Conservation (phyloP, 148 eudicot species). For the Dysphania ambrosioides region DNA sequence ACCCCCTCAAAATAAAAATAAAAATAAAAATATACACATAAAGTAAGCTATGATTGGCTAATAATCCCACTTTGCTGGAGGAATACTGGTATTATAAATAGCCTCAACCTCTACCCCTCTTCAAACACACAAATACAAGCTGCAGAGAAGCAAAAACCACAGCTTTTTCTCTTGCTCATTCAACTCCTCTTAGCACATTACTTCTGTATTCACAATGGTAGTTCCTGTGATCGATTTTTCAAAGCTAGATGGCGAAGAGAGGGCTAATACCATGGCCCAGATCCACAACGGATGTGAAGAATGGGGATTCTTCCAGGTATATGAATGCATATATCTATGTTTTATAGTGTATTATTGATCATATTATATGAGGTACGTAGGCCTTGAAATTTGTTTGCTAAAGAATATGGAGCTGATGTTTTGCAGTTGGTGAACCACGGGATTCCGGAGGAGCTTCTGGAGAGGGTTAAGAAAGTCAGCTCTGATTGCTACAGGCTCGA, state of each 20-base stretch:
- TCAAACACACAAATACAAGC: conserved; percentile 14
- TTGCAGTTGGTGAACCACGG: conserved; percentile 87
- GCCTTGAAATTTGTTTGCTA: not conserved
- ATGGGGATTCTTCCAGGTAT: conserved; percentile 98
- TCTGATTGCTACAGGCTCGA: conserved; percentile 60
- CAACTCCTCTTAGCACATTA: not conserved
- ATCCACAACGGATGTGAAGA: conserved; percentile 73
- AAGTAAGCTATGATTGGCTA: conserved; percentile 3
- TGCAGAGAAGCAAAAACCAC: too few relatives aligned
- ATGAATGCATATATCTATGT: not conserved
- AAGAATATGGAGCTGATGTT: not conserved
- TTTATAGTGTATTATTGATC: not conserved
- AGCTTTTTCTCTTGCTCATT: not conserved
- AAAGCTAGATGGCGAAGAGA: conserved; percentile 73
- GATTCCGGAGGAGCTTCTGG: conserved; percentile 72
- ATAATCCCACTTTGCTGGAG: conserved; percentile 28
- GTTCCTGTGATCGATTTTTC: conserved; percentile 94
- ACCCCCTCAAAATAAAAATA: conserved; percentile 9
- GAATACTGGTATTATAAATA: conserved; percentile 33
- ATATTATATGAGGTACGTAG: too few relatives aligned
- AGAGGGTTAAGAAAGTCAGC: conserved; percentile 69
- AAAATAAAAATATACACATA: too few relatives aligned
- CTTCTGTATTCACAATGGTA: conserved; percentile 46
- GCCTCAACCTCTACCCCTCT: not conserved
- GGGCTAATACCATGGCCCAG: conserved; percentile 64